Evolutionary conservation across 192 early-diverging fungal species (phyloP), one percentile per base, ranked within the genome.

Genomic region (Diversispora epigaea): DNA sequence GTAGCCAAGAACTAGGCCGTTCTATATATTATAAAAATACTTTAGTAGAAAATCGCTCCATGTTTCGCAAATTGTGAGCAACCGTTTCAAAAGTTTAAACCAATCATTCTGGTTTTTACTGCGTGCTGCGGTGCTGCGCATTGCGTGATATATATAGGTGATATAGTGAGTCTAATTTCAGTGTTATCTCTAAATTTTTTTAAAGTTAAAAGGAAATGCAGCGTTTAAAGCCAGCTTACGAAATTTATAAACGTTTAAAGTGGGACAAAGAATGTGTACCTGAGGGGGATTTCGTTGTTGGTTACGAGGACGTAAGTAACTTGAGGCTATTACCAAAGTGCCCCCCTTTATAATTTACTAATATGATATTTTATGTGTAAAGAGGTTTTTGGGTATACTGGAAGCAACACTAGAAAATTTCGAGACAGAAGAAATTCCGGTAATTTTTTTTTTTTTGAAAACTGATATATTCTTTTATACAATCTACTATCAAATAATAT

Each of bases 361-460:
- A 64, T 40, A 32, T 40, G 11, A 12, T 46, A 46, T 22, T 22
- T 43, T 17, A 19, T 67, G n/a, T 17, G 22, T 50, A 50, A 9
- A 60, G 71, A 73, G 71, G 43, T 73, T 73, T 73, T 44, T 73
- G 32, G 71, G 71, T 12, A 47, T 73, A 6, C 10, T 73, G 56
- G 71, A 73, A 44, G 44, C 55, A 47, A 56, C 71, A 3, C 12
- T 43, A 45, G 57, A 73, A 47, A 57, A 40, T 21, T 73, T 73
- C n/a, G 71, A 73, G 52, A 5, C 32, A 11, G 71, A 58, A 1
- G 71, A 73, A n/a, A 57, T 73, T 19, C 71, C 71, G 57, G 71
- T 60, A 61, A 39, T 11, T 47, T 56, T 17, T 2, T 7, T 56
- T 5, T 19, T 15, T 56, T n/a, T 11, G 2, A 55, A n/a, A 55